Base-by-base conservation (phyloP, 805 yeast species). In the Hanseniaspora jakobsenii region DNA sequence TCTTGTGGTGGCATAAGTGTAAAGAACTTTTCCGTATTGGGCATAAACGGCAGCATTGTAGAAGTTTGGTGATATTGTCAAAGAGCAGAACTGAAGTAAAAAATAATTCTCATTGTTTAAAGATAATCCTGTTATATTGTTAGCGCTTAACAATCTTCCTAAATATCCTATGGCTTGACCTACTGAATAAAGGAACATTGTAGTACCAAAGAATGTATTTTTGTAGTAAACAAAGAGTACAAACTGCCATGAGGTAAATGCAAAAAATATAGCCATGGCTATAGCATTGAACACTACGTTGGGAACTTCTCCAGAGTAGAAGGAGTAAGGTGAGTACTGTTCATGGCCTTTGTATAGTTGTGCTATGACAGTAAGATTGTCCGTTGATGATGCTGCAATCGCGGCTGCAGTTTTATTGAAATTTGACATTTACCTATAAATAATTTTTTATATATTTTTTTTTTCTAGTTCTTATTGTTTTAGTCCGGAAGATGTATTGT, bases 31-130 rank as follows among this genome's bases (percentile, higher is more conserved):
- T 5, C 81, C 85, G 50, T 85, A 61, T 44, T 77, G 66, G 51
- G 71, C 79, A 61, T 85, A 86, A 2, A 85, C 66, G 1, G 89
- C 94, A 3, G 81, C 95, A 82, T 82, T 80, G 36, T 81, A 65
- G 58, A 85, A 80, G 17, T 83, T 84, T 0, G 95, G 95, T 0
- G 84, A 89, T 38, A 85, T 60, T 0, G 89, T 82, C 46, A 84
- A 62, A 53, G 78, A 67, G 45, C 77, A 71, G 50, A 79, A 71
- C 58, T 85, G 93, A 53, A 77, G 61, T 34, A 80, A 55, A 54
- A 68, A 85, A 23, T 67, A 63, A 40, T 67, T 58, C 32, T 61
- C 50, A 29, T 61, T 54, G 32, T 44, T 37, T 16, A 44, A 36
- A 24, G 43, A 32, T n/a, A 32, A 10, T 3, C 38, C 38, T 13